Base-by-base conservation (phyloP, 192 early-diverging fungal genomes). In the Coemansia sp. region DNA sequence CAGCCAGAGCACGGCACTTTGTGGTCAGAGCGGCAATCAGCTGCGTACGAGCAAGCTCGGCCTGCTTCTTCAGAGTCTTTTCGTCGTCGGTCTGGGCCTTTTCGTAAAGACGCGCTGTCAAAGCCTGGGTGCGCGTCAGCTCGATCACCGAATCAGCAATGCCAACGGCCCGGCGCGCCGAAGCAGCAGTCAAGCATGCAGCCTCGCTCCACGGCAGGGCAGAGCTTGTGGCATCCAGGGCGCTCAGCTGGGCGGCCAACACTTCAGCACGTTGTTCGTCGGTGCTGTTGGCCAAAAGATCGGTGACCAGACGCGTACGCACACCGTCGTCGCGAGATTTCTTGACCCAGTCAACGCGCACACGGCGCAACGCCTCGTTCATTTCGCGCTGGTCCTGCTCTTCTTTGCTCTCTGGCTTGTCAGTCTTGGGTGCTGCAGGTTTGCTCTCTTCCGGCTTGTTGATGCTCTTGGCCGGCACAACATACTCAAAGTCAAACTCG, bases 291-390 rank as follows among this genome's bases (percentile, higher is more conserved):
- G 84, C 79, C 7, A 83, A 69, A 63, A 90, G 84, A 18, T 86
- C 83, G 12, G 66, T 53, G 54, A 95, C 87, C 7, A 98, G 67
- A 50, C 86, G 70, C 1, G 76, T 70, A 34, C 89, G 86, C 14
- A 83, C 83, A 3, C 18, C 63, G 15, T 82, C 85, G 24, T 84
- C 86, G 70, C 77, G 85, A 28, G 89, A 64, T 82, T 95, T 96
- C 75, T 91, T 92, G 49, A 97, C 61, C 77, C 86, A 86, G 3
- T 86, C 72, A 31, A 98, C 84, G 66, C 92, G 87, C 21, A 91
- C 65, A 69, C 93, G 90, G 20, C 92, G 82, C 34, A 94, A 70
- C 12, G 85, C 86, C 59, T 95, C 93, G 38, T 82, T 73, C 56
- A 92, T 61, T 18, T 83, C 78, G 28, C 79, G 67, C 28, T 58